Evolutionary conservation across 805 yeast species (phyloP), one percentile per base, ranked within the genome.

Genomic region (Candida glaebosa): DNA sequence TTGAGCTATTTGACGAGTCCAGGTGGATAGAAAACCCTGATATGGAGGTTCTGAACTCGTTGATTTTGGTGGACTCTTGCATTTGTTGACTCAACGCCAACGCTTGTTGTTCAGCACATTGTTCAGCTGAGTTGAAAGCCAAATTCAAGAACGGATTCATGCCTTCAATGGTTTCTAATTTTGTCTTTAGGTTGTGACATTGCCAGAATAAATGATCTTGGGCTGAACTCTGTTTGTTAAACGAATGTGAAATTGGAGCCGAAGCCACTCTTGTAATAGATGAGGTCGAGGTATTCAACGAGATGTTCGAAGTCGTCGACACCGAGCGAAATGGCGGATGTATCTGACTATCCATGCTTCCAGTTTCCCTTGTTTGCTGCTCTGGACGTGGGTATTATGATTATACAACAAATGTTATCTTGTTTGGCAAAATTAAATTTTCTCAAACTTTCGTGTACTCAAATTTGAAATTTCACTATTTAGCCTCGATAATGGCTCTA

Each of bases 31-130:
- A 24, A 18, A 35, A 35, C 31, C 31, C 31, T 5, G 31, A 28
- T 4, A 64, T 48, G 10, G 68, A 61, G 2, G 69, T 46, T 28
- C 74, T 53, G 46, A 56, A 59, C 16, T 60, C 70, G 39, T 47
- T 52, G 25, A 44, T 18, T 32, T 18, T 49, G 45, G 38, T 5
- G 5, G 31, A 22, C 44, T 60, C 61, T 41, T 58, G 69, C 43
- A 62, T 49, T 45, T 61, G 70, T 48, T 73, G 77, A 20, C 73
- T 62, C 28, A 73, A 56, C 2, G 71, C 65, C 47, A 72, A 61
- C 1, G 89, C 86, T 62, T 85, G 93, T 51, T 82, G 83, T 55
- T 84, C 91, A 35, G 86, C 78, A 37, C 79, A 65, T 25, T 75
- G 77, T 54, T 84, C 90, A 5, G 89, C 85, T 10, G 81, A 70